Evolutionary conservation across 805 yeast genomes (phyloP), one percentile per base, ranked within the genome.

Genomic region (Lipomyces japonicus): DNA sequence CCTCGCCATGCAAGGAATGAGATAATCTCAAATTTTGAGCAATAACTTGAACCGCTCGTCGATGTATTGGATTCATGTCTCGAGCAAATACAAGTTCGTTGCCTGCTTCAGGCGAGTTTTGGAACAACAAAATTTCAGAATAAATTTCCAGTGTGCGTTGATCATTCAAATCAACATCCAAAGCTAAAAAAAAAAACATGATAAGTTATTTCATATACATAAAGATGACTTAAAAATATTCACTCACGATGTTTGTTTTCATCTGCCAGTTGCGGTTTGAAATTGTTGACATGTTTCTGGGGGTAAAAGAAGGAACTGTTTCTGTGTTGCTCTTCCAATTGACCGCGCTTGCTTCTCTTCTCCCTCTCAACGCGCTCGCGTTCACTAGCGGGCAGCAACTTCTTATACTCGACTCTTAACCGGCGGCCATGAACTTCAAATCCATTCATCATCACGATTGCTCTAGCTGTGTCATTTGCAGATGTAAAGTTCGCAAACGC

Each of bases 401-500:
- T 93, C 70, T 93, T 93, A 71, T 91, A 93, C 72, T 93, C 98
- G 25, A 93, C 98, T 54, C 97, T 75, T 61, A 93, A 73, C 67
- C 90, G 90, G 60, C 98, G 76, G n/a, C 98, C 97, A 41, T 96
- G 95, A 60, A 93, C 87, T 67, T 93, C 97, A 57, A 95, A 78
- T 14, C 97, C 96, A 65, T 93, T 91, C 60, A 93, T 73, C 46
- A 79, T 78, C 41, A 78, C 77, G 24, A 93, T 95, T 14, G 91
- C 97, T 62, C 81, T 71, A 2, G 91, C 82, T 3, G 98, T 90
- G 66, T 93, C 98, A 53, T 88, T 96, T 23, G 96, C 82, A 16
- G 93, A 84, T 32, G 96, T 85, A 69, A 93, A 93, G 68, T 93
- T 93, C 2, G 98, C 98, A 75, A 93, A 93, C 0, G 98, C 98